phyloP scores from a whole-genome alignment of 805 yeast genomes.

The Yamadazyma laniorum region DNA sequence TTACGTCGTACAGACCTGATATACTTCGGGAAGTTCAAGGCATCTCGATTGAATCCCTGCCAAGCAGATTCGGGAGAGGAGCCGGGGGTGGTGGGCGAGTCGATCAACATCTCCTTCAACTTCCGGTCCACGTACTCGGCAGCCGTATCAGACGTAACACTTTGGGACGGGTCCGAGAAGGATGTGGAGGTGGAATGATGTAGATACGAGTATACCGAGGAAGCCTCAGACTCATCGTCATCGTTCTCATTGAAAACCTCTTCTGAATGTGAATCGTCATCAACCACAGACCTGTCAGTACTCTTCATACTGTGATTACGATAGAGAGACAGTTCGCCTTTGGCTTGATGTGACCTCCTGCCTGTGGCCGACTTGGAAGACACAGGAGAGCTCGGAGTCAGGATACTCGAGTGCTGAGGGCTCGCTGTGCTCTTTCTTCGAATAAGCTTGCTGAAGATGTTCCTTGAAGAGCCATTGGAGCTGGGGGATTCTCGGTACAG shows the following conservation, averaged over 20 bases:
- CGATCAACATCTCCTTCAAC: background rate
- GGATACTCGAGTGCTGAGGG: no score
- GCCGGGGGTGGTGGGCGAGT: background rate
- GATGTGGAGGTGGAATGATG: background rate
- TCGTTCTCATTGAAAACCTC: conserved; percentile 15
- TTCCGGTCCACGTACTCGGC: conserved; percentile 1
- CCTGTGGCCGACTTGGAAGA: no score
- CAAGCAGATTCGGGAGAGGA: conserved; percentile 17
- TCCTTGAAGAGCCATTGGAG: conserved; percentile 3
- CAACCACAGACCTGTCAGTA: conserved; percentile 12
- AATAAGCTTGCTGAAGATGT: conserved; percentile 14
- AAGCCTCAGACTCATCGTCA: conserved; percentile 6
- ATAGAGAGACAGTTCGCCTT: no score
- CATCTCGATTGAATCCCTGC: conserved; percentile 32
- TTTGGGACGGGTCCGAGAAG: background rate
- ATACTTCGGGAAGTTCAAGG: conserved; percentile 54
- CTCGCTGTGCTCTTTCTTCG: conserved; percentile 6
- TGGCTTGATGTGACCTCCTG: no score
- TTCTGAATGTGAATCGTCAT: conserved; percentile 23
- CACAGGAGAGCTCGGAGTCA: no score
- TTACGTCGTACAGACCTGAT: conserved; percentile 49
- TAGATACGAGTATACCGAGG: conserved; percentile 5
- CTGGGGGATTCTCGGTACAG: background rate
- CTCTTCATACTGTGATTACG: background rate
- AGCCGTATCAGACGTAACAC: background rate